Conservation (phyloP, 305 asterid species). For the Striga hermonthica region DNA sequence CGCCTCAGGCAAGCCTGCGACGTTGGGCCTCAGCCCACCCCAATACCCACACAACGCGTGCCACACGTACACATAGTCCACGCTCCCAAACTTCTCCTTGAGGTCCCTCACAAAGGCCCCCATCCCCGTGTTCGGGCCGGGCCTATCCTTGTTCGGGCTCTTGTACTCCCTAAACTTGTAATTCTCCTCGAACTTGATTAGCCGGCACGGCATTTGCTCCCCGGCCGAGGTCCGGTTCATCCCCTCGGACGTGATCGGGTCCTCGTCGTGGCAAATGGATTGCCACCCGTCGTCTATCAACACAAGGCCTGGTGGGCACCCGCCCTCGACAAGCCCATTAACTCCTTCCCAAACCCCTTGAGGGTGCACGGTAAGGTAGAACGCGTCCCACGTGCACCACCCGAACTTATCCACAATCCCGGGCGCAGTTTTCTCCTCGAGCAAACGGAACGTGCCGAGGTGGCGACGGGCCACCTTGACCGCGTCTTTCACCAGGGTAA, state of each 20-base stretch:
- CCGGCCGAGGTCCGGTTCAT: conserved; percentile 86
- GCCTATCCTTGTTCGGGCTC: conserved; percentile 44
- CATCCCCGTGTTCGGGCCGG: conserved; percentile 63
- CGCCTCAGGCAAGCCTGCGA: conserved; percentile 55
- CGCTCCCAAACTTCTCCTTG: conserved; percentile 52
- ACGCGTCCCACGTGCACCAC: conserved; percentile 99
- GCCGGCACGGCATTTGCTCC: conserved; percentile 93
- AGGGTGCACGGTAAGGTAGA: conserved; percentile 83
- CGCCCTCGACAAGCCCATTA: conserved; percentile 77
- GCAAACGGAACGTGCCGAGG: conserved; percentile 67
- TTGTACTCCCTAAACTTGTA: conserved; percentile 70
- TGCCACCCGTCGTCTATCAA: conserved; percentile 96
- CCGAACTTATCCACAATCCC: conserved; percentile 91
- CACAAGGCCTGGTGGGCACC: conserved; percentile 92
- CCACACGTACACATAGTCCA: conserved; percentile 88
- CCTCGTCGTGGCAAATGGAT: conserved; percentile 86
- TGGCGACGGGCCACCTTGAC: conserved; percentile 68
- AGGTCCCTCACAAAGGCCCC: conserved; percentile 72
- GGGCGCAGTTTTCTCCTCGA: conserved; percentile 88
- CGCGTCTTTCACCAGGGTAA: conserved; percentile 69
- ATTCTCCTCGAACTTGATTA: conserved; percentile 70
- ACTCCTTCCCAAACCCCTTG: conserved; percentile 81
- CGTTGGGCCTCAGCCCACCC: conserved; percentile 83
- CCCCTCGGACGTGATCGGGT: conserved; percentile 65
- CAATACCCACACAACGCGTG: conserved; percentile 95